Evolutionary conservation across 2,329 filamentous ascomycete species (phyloP).

Genomic region (Chaetomium olivaceum): DNA sequence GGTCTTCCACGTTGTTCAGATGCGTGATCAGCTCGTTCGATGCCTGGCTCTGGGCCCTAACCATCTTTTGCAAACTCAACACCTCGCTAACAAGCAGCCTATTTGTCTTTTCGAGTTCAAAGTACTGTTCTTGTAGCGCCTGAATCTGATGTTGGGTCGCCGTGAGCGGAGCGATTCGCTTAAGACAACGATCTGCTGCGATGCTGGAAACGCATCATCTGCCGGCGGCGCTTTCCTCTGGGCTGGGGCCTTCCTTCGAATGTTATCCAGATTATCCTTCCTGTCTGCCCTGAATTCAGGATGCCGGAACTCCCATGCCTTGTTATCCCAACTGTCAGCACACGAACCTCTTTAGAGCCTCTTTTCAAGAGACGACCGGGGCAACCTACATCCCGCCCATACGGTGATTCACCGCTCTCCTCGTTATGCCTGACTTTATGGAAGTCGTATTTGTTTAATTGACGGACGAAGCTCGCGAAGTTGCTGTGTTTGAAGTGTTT

Average conservation of each 20-base stretch:
- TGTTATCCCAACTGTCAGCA: slow-evolving; percentile 36
- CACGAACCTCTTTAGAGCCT: neutral
- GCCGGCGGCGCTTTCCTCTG: slow-evolving; percentile 70
- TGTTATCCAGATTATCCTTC: slow-evolving; percentile 95
- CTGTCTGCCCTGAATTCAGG: slow-evolving; percentile 94
- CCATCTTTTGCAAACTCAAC: slow-evolving; percentile 59
- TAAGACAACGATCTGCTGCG: slow-evolving; percentile 85
- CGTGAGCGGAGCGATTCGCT: slow-evolving; percentile 82
- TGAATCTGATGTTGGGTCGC: slow-evolving; percentile 93
- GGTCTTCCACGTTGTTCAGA: slow-evolving; percentile 51
- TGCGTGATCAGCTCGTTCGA: slow-evolving; percentile 60
- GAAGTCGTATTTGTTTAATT: slow-evolving; percentile 97
- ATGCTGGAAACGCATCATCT: slow-evolving; percentile 74
- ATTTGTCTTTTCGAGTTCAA: slow-evolving; percentile 69
- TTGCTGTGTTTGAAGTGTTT: slow-evolving; percentile 99
- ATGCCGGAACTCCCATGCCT: slow-evolving; percentile 97
- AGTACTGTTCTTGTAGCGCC: slow-evolving; percentile 79
- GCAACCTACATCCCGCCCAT: slow-evolving; percentile 70
- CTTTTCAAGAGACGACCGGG: neutral
- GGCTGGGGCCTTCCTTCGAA: slow-evolving; percentile 90
- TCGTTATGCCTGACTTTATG: slow-evolving; percentile 96
- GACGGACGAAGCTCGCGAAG: slow-evolving; percentile 93
- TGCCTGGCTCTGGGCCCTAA: slow-evolving; percentile 59
- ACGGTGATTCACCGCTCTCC: slow-evolving; percentile 77
- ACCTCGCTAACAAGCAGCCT: slow-evolving; percentile 64